A percentile compares a stretch with the other conserved stretches of the same genome.
Conservation (phyloP, 2,329 filamentous ascomycete species). For the Raffaelea arxii region DNA sequence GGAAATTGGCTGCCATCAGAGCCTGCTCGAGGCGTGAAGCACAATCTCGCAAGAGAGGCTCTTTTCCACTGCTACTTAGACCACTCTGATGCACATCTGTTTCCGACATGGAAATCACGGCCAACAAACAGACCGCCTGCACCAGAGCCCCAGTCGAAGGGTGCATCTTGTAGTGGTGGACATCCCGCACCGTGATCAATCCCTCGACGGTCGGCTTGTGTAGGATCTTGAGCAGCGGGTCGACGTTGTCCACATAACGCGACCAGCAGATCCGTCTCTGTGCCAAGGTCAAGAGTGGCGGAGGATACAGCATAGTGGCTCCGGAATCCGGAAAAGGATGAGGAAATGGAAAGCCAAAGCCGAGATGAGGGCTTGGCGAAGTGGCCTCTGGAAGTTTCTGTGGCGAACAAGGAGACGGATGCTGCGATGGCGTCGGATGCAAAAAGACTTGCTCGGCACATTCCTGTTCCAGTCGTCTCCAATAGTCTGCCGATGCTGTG, state of each 20-base stretch:
- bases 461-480: constrained; percentile 1
- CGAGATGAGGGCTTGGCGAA: too few relatives aligned
- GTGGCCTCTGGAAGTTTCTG: background rate
- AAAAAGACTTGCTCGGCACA: constrained; percentile 2
- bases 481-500: too few relatives aligned
- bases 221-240: constrained; percentile 6
- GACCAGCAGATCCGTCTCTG: constrained; percentile 6
- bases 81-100: constrained; percentile 34
- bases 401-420: background rate
- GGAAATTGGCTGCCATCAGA: constrained; percentile 49
- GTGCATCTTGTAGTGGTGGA: constrained; percentile 35
- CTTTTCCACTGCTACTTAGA: constrained; percentile 31
- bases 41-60: constrained; percentile 33
- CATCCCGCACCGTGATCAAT: constrained; percentile 1
- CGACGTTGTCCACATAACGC: constrained; percentile 6
- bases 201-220: constrained; percentile 6
- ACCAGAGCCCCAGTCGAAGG: constrained; percentile 49
- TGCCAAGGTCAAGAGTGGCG: constrained; percentile 1
- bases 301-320: too few relatives aligned
- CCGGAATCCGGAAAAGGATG: too few relatives aligned
- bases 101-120: constrained; percentile 47
- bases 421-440: background rate
- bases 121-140: constrained; percentile 50
- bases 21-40: constrained; percentile 47
- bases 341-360: background rate